These are phyloP conservation scores for Vitis hybrid DNA, from an alignment of 177 flowering plant genomes.

Conservation along the genomic window DNA sequence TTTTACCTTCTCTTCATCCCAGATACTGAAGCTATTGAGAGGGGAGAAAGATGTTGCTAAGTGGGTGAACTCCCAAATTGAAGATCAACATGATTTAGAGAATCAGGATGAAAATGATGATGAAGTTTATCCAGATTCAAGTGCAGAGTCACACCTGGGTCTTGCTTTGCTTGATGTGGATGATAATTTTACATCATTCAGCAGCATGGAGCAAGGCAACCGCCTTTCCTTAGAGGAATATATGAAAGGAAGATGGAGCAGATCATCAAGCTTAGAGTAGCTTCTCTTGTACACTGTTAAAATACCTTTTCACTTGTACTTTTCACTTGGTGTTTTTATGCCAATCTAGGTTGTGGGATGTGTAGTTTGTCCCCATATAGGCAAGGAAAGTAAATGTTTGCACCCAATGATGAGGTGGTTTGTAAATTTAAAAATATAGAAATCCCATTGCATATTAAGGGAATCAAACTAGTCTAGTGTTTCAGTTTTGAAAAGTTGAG, in stretches of 20 bases:
- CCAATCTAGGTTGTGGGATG: neutral
- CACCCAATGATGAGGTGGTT: conserved; percentile 7
- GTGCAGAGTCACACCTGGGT: conserved; percentile 53
- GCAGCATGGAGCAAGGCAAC: conserved; percentile 53
- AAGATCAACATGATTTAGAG: conserved; percentile 25
- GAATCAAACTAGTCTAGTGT: too few relatives aligned
- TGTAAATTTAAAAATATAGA: conserved; percentile 8
- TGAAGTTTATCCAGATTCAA: conserved; percentile 67
- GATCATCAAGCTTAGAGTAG: conserved; percentile 75
- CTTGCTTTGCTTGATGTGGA: conserved; percentile 67
- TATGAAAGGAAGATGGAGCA: conserved; percentile 61
- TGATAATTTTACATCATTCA: conserved; percentile 50
- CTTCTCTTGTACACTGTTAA: neutral
- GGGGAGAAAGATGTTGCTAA: conserved; percentile 47
- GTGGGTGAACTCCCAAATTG: conserved; percentile 18
- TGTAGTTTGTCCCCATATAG: conserved; percentile 3
- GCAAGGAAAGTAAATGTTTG: neutral
- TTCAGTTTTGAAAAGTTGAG: too few relatives aligned
- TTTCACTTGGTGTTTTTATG: conserved; percentile 1
- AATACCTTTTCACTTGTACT: neutral
- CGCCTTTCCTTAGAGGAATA: conserved; percentile 51
- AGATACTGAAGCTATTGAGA: conserved; percentile 65
- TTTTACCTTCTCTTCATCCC: conserved; percentile 4
- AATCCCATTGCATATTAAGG: neutral
- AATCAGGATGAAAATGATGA: conserved; percentile 50